These are phyloP conservation scores for Castanospermum australe DNA, from an alignment of 306 rosid genomes.

Conservation along the genomic window DNA sequence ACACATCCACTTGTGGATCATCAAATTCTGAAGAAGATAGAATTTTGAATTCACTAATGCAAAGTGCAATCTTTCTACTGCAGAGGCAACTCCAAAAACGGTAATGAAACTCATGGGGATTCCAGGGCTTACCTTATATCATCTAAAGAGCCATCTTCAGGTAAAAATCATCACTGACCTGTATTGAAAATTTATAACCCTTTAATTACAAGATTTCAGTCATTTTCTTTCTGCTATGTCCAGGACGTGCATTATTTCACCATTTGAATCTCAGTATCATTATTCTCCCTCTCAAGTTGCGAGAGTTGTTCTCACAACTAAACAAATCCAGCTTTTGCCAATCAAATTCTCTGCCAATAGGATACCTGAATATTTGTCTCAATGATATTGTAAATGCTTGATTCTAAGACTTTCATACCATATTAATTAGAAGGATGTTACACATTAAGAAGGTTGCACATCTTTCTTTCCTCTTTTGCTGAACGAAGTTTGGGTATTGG, in stretches of 20 bases:
- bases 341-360: background rate
- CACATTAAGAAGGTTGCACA: background rate
- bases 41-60: constrained; percentile 6
- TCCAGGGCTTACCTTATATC: constrained; percentile 84
- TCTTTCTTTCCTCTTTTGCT: background rate
- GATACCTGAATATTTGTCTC: background rate
- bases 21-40: background rate
- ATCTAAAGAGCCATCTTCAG: constrained; percentile 93
- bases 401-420: background rate
- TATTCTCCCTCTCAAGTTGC: background rate
- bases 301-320: background rate
- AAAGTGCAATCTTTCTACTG: constrained; percentile 12
- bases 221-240: background rate
- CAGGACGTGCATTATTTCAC: background rate
- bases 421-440: background rate
- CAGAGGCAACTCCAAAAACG: constrained; percentile 97
- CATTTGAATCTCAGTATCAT: background rate
- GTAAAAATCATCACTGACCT: constrained; percentile 37
- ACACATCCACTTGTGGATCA: background rate
- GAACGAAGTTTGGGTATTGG: background rate
- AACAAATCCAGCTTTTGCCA: background rate
- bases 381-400: background rate
- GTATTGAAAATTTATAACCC: background rate
- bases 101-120: constrained; percentile 93
- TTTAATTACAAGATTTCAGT: background rate